Base-by-base conservation (phyloP, 2,329 filamentous ascomycete genomes). In the Aureobasidium zeae region DNA sequence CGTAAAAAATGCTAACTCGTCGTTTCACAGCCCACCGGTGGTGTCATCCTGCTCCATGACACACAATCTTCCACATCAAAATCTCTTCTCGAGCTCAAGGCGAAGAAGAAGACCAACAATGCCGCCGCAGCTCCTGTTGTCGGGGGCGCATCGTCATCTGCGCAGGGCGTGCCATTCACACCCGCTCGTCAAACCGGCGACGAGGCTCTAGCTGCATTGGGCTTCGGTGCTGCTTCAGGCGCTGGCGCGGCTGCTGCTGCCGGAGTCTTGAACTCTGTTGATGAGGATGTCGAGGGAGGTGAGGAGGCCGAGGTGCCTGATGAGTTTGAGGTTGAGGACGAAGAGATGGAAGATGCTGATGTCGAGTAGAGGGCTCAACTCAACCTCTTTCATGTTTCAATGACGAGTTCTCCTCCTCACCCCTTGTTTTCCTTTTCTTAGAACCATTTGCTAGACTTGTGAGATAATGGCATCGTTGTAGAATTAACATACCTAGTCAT, bases 41-140 rank as follows among this genome's bases (percentile, higher is more conserved):
- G 91, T 52, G 86, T 94, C 26, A 79, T 96, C 24, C 74, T 98
- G n/a, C 77, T 98, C 16, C 73, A 85, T 45, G 91, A 98, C 61
- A 87, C 81, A 11, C 75, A 81, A 52, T 83, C 87, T 1, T 76
- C 79, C 1, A 83, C 94, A 61, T 66, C 79, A 35, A 93, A 94
- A 62, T 70, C 79, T 13, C 73, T 91, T 6, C 75, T 98, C 35
- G 91, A 96, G 62, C 79, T 96, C 63, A 94, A 93, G 69, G 77
- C 94, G 30, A 91, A 88, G 73, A 94, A 93, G 59, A 65, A 73
- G 50, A 60, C 66, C 5, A 65, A 71, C 12, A 65, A 71, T 9
- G 61, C 68, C 10, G 56, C 70, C 7, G 57, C 55, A 54, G 61
- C 68, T 47, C 55, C 66, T 57, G 50, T 62, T 34, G 57, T 55